Evolutionary conservation across 2,329 filamentous ascomycete species (phyloP), one percentile per base, ranked within the genome.

Genomic region (Calonectria pseudoreteaudii): DNA sequence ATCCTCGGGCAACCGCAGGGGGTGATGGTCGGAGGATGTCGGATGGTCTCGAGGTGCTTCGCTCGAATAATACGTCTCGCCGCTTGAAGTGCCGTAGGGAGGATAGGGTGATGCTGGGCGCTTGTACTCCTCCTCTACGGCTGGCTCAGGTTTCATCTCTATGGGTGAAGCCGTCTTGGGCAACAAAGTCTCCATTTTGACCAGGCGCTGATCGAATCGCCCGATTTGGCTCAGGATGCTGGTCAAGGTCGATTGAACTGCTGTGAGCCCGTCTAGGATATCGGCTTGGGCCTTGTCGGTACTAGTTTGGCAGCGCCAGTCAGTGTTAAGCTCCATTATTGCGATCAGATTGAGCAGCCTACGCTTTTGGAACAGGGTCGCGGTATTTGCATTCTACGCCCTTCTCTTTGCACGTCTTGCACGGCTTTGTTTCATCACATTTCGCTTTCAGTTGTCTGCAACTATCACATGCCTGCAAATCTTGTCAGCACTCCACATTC

Each of bases 291-390:
- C 87, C 82, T 92, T 93, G 80, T 93, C 91, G 76, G 90, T 88
- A 70, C 89, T 91, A 71, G 26, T 56, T 23, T 16, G 31, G 47
- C 18, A 36, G 47, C 73, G 56, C 80, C 69, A 78, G 56, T 80
- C 70, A 79, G 77, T 62, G 77, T 62, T 14, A 64, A 60, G 47
- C 18, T 11, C 20, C 3, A 3, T n/a, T 36, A 23, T 11, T 41
- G 4, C 49, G 14, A 31, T 2, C 3, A 9, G 10, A 30, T 20
- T 14, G 31, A 41, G 47, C 66, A 49, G 87, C 93, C 83, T 89
- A 98, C 94, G 97, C 96, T 82, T 97, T 97, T 20, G 95, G 95
- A 28, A 95, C 94, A 8, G 97, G 94, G 81, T 98, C 96, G 77
- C 96, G 93, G 84, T 98, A 98, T 84, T 94, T 93, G 86, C 95